Evolutionary conservation across 345 rosid species (phyloP), one percentile per base, ranked within the genome.

Genomic region (Populus alba): DNA sequence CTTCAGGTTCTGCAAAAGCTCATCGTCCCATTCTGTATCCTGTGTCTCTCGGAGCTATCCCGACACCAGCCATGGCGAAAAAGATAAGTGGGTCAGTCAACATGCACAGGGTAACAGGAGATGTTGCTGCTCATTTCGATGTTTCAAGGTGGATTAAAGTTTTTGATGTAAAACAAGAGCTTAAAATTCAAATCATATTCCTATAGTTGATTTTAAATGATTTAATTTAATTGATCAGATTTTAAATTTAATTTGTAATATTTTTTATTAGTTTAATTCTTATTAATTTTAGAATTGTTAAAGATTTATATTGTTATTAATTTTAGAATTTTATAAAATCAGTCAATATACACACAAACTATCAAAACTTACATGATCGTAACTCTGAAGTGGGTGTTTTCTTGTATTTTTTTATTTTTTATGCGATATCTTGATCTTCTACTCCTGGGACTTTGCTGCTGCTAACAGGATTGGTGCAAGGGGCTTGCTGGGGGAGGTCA

Each of bases 11-110:
- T 95, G 53, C 84, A 88, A 80, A 88, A 83, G 81, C 90, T 92
- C 49, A 84, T 76, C 94, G 87, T 27, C 97, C 95, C 45, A 87
- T 95, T 79, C 69, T 95, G 31, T 95, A 95, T 78, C 92, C 98
- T 1, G 18, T 95, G 81, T 95, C 99, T 72, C 99, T 98, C 67
- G 99, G 99, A 79, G 91, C 94, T 59, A 84, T 92, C 73, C 96
- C 81, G 77, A 88, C 91, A 29, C 96, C 99, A 79, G 76, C 85
- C 43, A 84, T 90, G 98, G 97, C 99, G 68, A 88, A 89, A 86
- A 88, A 86, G 70, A 86, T 92, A 49, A 83, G 88, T 79, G 88
- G 83, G 43, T 73, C 91, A 45, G 94, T 87, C 71, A 93, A 90
- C 88, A 89, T 93, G 98, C 93, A 93, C 82, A 87, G 99, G 81